A percentile compares a stretch with the other conserved stretches of the same genome.
Conservation (phyloP, 78 protist genomes). For the Emiliania huxleyi region DNA sequence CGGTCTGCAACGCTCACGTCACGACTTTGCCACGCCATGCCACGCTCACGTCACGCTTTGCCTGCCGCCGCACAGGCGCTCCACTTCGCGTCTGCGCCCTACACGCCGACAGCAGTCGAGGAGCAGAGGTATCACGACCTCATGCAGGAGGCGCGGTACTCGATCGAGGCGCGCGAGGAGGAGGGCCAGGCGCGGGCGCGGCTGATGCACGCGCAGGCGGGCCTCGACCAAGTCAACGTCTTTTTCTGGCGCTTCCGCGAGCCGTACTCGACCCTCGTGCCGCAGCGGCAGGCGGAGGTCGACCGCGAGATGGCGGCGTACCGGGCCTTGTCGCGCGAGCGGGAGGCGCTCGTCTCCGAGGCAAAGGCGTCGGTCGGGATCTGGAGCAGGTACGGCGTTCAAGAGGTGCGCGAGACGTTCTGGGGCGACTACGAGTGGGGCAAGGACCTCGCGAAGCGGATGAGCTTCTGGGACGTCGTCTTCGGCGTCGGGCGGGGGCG, state of each 20-base stretch:
- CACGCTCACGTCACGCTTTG: no score
- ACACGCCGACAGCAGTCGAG: background rate
- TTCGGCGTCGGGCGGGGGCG: background rate
- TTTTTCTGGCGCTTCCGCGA: background rate
- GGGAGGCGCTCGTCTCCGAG: background rate
- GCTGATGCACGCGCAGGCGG: background rate
- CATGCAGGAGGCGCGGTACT: background rate
- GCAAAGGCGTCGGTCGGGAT: background rate
- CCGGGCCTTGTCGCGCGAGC: background rate
- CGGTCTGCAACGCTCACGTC: no score
- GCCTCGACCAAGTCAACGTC: background rate
- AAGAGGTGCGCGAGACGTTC: background rate
- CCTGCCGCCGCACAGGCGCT: no score
- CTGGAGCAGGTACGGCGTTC: background rate
- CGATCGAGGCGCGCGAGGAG: no score
- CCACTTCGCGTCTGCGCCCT: background rate
- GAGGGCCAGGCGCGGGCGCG: background rate
- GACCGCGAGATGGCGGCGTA: no score
- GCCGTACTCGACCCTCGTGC: background rate
- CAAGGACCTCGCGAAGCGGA: constrained; percentile 18
- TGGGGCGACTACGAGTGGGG: background rate
- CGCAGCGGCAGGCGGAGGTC: background rate
- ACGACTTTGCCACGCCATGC: no score
- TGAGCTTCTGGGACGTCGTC: background rate
- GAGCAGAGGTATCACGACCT: background rate